Evolutionary conservation across 768 basidiomycete species (phyloP).

Genomic region (Mycena metata): DNA sequence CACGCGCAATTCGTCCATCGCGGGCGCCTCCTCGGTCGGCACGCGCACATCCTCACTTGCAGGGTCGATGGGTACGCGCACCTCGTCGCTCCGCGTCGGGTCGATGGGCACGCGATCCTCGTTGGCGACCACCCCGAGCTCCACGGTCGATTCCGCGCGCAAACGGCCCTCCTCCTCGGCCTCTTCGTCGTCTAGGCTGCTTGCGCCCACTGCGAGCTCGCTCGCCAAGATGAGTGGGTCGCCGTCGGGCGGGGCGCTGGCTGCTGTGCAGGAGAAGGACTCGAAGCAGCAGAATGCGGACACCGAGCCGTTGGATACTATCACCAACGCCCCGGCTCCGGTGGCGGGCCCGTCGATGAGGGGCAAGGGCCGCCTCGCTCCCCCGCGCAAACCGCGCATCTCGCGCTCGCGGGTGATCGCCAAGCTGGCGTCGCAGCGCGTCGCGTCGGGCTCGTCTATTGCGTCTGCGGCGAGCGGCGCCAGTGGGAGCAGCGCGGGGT

Average conservation of each 20-base stretch:
- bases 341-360: slow-evolving; percentile 38
- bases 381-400: slow-evolving; percentile 75
- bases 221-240: slow-evolving; percentile 66
- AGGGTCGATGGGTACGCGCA: slow-evolving; percentile 43
- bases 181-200: slow-evolving; percentile 60
- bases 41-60: slow-evolving; percentile 46
- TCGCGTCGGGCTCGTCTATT: slow-evolving; percentile 52
- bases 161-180: slow-evolving; percentile 7
- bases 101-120: slow-evolving; percentile 44
- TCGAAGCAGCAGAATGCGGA: background rate
- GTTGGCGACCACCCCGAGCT: slow-evolving; percentile 21
- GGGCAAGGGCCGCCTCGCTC: slow-evolving; percentile 62
- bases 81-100: slow-evolving; percentile 53
- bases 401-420: slow-evolving; percentile 88
- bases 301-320: slow-evolving; percentile 44
- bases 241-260: slow-evolving; percentile 28
- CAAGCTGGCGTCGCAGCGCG: slow-evolving; percentile 79
- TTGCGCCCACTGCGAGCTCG: slow-evolving; percentile 85
- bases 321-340: slow-evolving; percentile 52
- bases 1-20: slow-evolving; percentile 42
- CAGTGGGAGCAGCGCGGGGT: slow-evolving; percentile 14
- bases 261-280: slow-evolving; percentile 31
- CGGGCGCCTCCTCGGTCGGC: slow-evolving; percentile 60
- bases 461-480: slow-evolving; percentile 28
- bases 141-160: slow-evolving; percentile 29